phyloP scores from a whole-genome alignment of 2,329 filamentous ascomycete genomes.

The Sclerotinia glacialis region DNA sequence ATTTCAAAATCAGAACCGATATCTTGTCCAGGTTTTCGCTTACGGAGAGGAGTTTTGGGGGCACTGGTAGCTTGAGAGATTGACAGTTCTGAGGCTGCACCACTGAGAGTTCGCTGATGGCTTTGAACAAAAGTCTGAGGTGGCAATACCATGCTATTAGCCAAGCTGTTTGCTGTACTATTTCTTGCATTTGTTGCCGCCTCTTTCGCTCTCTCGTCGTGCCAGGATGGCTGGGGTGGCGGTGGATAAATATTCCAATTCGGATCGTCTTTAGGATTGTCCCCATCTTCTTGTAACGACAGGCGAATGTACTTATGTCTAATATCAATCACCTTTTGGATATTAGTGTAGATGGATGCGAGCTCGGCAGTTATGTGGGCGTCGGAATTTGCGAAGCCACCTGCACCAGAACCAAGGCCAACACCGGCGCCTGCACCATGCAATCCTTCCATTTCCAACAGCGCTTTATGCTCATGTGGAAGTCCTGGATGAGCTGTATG shows the following conservation, averaged over 20 bases:
- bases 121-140: conserved; percentile 34
- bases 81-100: conserved; percentile 2
- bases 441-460: conserved; percentile 51
- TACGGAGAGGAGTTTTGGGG: conserved; percentile 53
- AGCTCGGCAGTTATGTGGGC: conserved; percentile 81
- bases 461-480: conserved; percentile 55
- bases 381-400: conserved; percentile 68
- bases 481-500: conserved; percentile 51
- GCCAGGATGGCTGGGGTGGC: conserved; percentile 89
- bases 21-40: conserved; percentile 80
- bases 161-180: conserved; percentile 49
- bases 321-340: conserved; percentile 83
- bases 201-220: conserved; percentile 46
- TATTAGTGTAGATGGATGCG: conserved; percentile 81
- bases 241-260: conserved; percentile 88
- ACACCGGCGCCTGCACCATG: conserved; percentile 58
- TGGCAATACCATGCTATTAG: conserved; percentile 38
- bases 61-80: conserved; percentile 38
- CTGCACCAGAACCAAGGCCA: conserved; percentile 57
- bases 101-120: conserved; percentile 22
- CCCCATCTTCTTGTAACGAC: conserved; percentile 75
- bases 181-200: conserved; percentile 38
- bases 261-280: conserved; percentile 84
- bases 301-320: conserved; percentile 85
- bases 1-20: conserved; percentile 92